A percentile compares a stretch with the other conserved stretches of the same genome.
phyloP scores from a whole-genome alignment of 2,329 filamentous ascomycete genomes.

The Chlorencoelia australis region DNA sequence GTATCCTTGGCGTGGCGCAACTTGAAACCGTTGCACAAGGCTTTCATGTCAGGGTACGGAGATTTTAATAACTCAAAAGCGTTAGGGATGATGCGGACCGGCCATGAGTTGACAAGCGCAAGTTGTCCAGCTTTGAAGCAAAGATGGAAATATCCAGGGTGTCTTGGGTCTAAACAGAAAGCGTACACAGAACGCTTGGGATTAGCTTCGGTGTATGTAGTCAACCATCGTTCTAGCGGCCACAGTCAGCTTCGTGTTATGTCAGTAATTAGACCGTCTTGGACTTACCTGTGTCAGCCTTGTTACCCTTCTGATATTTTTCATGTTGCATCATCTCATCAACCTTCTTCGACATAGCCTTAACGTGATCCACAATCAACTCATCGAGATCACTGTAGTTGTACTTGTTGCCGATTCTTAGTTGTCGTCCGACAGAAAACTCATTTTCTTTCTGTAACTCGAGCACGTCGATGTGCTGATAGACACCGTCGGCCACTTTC shows the following conservation, averaged over 20 bases:
- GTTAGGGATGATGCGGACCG: slow-evolving; percentile 83
- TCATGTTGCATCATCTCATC: slow-evolving; percentile 92
- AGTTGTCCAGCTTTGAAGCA: slow-evolving; percentile 87
- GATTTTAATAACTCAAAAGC: slow-evolving; percentile 86
- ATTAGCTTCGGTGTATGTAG: slow-evolving; percentile 92
- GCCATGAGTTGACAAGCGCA: slow-evolving; percentile 66
- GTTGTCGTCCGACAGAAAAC: slow-evolving; percentile 78
- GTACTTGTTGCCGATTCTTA: slow-evolving; percentile 80
- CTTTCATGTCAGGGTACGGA: slow-evolving; percentile 88
- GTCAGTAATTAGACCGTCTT: no score
- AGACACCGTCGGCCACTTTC: slow-evolving; percentile 96
- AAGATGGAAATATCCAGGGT: slow-evolving; percentile 88
- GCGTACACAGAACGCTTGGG: slow-evolving; percentile 87
- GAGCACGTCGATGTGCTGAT: slow-evolving; percentile 93
- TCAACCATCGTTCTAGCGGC: slow-evolving; percentile 94
- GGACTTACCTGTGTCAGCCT: slow-evolving; percentile 71
- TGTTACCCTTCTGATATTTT: slow-evolving; percentile 78
- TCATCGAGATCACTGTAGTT: slow-evolving; percentile 95
- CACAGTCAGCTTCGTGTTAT: no score
- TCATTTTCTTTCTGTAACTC: slow-evolving; percentile 96
- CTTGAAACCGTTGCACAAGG: slow-evolving; percentile 96
- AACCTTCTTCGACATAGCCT: slow-evolving; percentile 95
- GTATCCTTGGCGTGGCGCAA: slow-evolving; percentile 21
- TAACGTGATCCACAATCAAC: slow-evolving; percentile 91
- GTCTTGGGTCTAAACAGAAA: slow-evolving; percentile 88